Percentiles rank a stretch among this genome's conserved stretches.
phyloP scores from a whole-genome alignment of 1,284 basidiomycete species.

The Porphyrellus sp. region DNA sequence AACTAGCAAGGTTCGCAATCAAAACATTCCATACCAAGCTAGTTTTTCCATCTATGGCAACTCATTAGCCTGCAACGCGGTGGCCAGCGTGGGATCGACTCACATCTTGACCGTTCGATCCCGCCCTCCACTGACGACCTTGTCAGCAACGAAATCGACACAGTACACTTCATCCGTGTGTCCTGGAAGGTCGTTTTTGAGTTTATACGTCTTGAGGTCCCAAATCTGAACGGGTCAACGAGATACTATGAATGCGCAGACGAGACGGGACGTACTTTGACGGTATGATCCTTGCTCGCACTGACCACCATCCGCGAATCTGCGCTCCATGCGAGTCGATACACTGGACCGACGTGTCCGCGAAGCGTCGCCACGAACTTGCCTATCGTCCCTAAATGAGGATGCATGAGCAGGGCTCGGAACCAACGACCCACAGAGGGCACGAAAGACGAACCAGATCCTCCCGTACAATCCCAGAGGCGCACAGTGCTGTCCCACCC shows the following conservation, averaged over 20 bases:
- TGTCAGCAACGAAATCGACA: slow-evolving; percentile 97
- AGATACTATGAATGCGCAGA: neutral
- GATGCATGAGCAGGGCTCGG: neutral
- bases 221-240: slow-evolving; percentile 64
- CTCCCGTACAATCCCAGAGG: slow-evolving; percentile 71
- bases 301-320: slow-evolving; percentile 91
- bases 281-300: slow-evolving; percentile 92
- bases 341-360: slow-evolving; percentile 94
- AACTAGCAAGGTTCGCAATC: neutral
- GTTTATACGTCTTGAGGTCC: slow-evolving; percentile 93
- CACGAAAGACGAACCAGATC: slow-evolving; percentile 10
- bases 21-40: slow-evolving; percentile 9
- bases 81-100: neutral
- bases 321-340: slow-evolving; percentile 92
- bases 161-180: slow-evolving; percentile 99
- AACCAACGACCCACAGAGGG: neutral
- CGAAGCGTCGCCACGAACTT: slow-evolving; percentile 90
- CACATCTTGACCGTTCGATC: slow-evolving; percentile 75
- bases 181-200: slow-evolving; percentile 90
- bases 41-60: slow-evolving; percentile 32
- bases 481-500: slow-evolving; percentile 92
- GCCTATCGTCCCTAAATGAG: slow-evolving; percentile 66
- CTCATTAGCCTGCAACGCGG: slow-evolving; percentile 2
- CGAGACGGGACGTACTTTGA: slow-evolving; percentile 64
- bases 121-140: slow-evolving; percentile 90